A percentile compares a stretch with the other conserved stretches of the same genome.
Conservation (phyloP, 305 asterid species). For the Striga hermonthica region DNA sequence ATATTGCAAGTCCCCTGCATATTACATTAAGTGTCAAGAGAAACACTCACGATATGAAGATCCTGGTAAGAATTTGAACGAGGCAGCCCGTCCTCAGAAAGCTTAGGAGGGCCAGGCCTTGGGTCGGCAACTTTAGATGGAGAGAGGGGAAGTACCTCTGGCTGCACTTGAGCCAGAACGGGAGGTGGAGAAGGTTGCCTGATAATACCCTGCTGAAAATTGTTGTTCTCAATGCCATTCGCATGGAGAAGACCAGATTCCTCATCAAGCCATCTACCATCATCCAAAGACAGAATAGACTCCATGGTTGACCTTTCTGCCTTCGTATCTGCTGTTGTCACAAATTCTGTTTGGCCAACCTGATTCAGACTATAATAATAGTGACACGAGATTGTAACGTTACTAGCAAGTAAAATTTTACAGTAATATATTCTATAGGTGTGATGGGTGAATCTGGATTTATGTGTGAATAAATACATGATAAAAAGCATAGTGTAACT, state of each 20-base stretch:
- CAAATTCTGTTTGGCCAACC: slow-evolving; percentile 49
- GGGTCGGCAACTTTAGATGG: slow-evolving; percentile 97
- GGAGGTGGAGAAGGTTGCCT: slow-evolving; percentile 98
- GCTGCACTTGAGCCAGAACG: slow-evolving; percentile 85
- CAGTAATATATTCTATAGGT: slow-evolving; percentile 16
- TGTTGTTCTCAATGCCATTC: slow-evolving; percentile 46
- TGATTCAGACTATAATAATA: slow-evolving; percentile 62
- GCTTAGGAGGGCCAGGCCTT: slow-evolving; percentile 84
- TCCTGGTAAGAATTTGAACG: slow-evolving; percentile 73
- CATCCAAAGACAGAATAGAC: slow-evolving; percentile 84
- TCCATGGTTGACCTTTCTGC: slow-evolving; percentile 63
- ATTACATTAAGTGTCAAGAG: background rate
- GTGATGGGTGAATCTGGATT: slow-evolving; percentile 11
- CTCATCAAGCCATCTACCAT: slow-evolving; percentile 81
- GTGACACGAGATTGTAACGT: slow-evolving; percentile 40
- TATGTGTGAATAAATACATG: background rate
- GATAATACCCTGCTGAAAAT: slow-evolving; percentile 52
- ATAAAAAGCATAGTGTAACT: slow-evolving; percentile 14
- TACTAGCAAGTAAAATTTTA: slow-evolving; percentile 31
- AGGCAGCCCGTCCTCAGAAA: slow-evolving; percentile 54
- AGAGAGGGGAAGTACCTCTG: slow-evolving; percentile 63
- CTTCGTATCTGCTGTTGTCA: slow-evolving; percentile 40
- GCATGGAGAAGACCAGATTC: slow-evolving; percentile 44
- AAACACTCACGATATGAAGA: slow-evolving; percentile 84
- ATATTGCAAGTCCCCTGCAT: slow-evolving; percentile 11